A percentile compares a stretch with the other conserved stretches of the same genome.
Evolutionary conservation across 2,329 filamentous ascomycete species (phyloP).

Genomic region (Apiospora pterosperma): DNA sequence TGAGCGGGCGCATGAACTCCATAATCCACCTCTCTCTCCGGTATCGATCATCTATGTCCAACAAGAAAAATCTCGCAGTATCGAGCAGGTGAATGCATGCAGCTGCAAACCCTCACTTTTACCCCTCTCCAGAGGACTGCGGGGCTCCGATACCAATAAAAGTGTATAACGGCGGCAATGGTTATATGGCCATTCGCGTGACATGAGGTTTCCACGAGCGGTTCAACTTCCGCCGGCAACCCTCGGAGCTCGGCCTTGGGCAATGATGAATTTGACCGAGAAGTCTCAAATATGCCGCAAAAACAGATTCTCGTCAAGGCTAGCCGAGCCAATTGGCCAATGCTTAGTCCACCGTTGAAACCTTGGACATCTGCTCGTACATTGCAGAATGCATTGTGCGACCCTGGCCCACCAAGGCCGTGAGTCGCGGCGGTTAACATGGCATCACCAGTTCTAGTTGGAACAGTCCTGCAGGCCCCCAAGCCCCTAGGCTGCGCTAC

Average conservation of each 20-base stretch:
- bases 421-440: neutral
- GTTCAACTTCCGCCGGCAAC: neutral
- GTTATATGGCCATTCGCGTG: neutral
- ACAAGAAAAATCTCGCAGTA: neutral
- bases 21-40: neutral
- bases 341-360: neutral
- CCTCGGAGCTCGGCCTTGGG: neutral
- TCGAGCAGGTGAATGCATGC: neutral
- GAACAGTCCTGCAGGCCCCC: neutral
- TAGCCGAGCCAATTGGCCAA: neutral
- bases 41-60: neutral
- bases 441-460: neutral
- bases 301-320: neutral
- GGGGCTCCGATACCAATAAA: neutral
- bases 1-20: neutral
- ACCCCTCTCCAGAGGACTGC: neutral
- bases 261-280: neutral
- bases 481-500: neutral
- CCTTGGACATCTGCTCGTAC: neutral
- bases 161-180: neutral
- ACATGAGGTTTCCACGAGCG: neutral
- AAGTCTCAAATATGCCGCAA: neutral
- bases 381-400: too few relatives aligned
- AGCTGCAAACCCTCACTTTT: neutral
- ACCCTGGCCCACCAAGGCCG: neutral